Conservation (phyloP, 2,329 filamentous ascomycete genomes). For the Penicillium sp. region DNA sequence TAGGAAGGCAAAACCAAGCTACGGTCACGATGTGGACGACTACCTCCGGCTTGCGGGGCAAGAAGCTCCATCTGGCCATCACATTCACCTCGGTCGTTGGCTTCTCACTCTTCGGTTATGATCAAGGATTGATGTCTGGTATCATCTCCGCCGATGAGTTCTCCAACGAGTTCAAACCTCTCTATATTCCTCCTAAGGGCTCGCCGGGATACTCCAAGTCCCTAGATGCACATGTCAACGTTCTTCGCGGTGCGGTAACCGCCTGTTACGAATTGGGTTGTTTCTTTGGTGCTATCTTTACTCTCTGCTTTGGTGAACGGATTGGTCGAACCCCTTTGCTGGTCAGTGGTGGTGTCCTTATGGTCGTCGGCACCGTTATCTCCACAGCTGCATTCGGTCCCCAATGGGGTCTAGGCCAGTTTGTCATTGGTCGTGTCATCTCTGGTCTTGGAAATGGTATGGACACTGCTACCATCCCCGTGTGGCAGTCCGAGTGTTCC, state of each 20-base stretch:
- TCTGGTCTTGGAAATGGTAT: conserved; percentile 38
- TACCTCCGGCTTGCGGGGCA: conserved; percentile 26
- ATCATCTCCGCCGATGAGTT: conserved; percentile 27
- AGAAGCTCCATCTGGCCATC: conserved; percentile 18
- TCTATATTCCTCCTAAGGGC: conserved; percentile 13
- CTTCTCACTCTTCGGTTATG: conserved; percentile 48
- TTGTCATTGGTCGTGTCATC: conserved; percentile 36
- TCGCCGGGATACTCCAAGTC: conserved; percentile 18
- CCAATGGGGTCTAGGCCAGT: conserved; percentile 35
- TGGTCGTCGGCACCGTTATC: conserved; percentile 32
- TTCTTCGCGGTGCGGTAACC: conserved; percentile 48
- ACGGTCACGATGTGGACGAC: conserved; percentile 29
- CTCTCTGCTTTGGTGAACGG: conserved; percentile 5
- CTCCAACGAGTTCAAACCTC: conserved; percentile 19
- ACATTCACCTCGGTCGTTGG: conserved; percentile 39
- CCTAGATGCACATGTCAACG: conserved; percentile 24
- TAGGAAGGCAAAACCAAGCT: too few species aligned
- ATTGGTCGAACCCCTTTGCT: conserved; percentile 39
- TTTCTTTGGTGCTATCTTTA: conserved; percentile 10
- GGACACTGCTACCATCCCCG: conserved; percentile 38
- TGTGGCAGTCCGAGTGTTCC: conserved; percentile 38
- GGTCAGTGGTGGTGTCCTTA: conserved; percentile 51
- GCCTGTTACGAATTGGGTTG: conserved; percentile 48
- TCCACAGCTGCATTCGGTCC: conserved; percentile 20
- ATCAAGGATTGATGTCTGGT: conserved; percentile 34